Base-by-base conservation (phyloP, 139 green algal genomes). In the Desmodesmus armatus region DNA sequence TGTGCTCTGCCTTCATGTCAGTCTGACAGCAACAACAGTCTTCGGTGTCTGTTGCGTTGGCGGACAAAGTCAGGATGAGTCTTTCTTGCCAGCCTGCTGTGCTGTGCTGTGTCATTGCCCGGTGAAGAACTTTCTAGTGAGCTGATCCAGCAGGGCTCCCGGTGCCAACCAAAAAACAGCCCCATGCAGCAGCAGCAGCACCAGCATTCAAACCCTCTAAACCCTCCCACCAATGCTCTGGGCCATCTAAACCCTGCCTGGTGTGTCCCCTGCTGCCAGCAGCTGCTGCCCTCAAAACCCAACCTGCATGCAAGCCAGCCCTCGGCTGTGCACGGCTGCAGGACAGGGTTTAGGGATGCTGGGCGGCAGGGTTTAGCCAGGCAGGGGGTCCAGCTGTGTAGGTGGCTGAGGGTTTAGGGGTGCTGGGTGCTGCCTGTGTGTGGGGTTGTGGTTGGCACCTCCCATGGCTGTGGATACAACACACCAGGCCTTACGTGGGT, bases 41-140 rank as follows among this genome's bases (percentile, higher is more conserved):
- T n/a, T n/a, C n/a, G n/a, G n/a, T n/a, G n/a, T n/a, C n/a, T n/a
- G n/a, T n/a, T n/a, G n/a, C n/a, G n/a, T n/a, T n/a, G n/a, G n/a
- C n/a, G n/a, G n/a, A n/a, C n/a, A n/a, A n/a, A n/a, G n/a, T n/a
- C n/a, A n/a, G n/a, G n/a, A n/a, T n/a, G n/a, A n/a, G n/a, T n/a
- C n/a, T n/a, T n/a, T n/a, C n/a, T n/a, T 62, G 51, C 19, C 51
- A 62, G 21, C 51, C 19, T 62, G 51, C 21, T 2, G 21, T 19
- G 19, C 21, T 62, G 51, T 19, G 51, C 51, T 27, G 1, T 62
- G 51, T 62, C 21, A 7, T 40, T 39, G 74, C 74, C 74, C 74
- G 33, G 33, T 82, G 74, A 82, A 82, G 74, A 82, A 35, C 69
- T 43, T 33, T 78, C 86, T 90, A 86, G 87, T 90, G 70, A 90